Base-by-base conservation (phyloP, 257 asterid species). In the Nicotiana otophora region DNA sequence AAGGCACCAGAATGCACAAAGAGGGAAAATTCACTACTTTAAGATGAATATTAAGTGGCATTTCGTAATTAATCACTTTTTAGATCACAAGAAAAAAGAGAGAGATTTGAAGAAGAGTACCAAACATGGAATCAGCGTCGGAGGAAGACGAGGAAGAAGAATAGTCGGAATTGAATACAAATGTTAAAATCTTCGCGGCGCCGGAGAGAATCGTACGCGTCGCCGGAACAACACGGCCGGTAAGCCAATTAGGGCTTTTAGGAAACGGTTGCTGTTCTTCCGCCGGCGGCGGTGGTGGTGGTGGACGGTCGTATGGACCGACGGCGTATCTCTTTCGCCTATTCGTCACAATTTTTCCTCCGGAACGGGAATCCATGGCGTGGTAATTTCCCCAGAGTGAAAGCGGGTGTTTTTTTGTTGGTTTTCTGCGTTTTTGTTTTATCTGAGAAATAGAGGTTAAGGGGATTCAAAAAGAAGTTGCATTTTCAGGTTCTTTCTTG, bases 151-250 rank as follows among this genome's bases (percentile, higher is more conserved):
- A 81, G 74, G 69, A 26, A 12, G 90, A 81, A 33, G 93, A 81
- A 16, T 83, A 89, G 33, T 90, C 88, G 42, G 93, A 94, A 64
- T 89, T 86, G 79, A 95, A 90, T 36, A 93, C 89, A 61, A 93
- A 82, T 10, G 92, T 85, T 23, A 93, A 15, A 55, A 95, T 80
- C 85, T 91, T 93, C 3, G 91, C 93, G 12, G 98, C 97, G 60
- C 97, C 95, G n/a, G 97, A 88, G 20, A 95, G 92, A 58, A 95
- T 78, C 81, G 86, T 85, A 48, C 87, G 88, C 63, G 88, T 82
- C 66, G 81, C 84, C 48, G 89, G 87, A 72, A 82, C 23, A 83
- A 81, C 81, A 63, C 81, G 86, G 48, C 88, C 78, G 58, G 90
- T 82, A 9, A 85, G 57, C 89, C 86, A 95, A 83, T 77, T 82